phyloP scores from a whole-genome alignment of 768 basidiomycete genomes.

The Podaxis sp. region DNA sequence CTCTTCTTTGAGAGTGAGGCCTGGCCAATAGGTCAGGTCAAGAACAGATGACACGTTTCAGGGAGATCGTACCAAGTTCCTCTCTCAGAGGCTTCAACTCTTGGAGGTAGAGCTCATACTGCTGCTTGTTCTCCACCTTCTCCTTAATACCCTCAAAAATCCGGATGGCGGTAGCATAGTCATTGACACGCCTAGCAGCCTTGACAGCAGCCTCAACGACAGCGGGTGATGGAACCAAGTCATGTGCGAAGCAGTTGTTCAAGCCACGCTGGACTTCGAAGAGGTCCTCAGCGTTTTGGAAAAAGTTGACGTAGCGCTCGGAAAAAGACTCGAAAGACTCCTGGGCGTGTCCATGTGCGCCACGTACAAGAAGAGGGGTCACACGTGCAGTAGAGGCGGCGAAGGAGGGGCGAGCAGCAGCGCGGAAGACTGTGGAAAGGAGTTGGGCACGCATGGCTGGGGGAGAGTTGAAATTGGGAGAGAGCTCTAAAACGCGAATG shows the following conservation, averaged over 20 bases:
- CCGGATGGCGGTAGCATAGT: conserved; percentile 95
- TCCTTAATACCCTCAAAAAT: conserved; percentile 95
- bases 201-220: conserved; percentile 88
- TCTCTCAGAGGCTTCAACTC: conserved; percentile 87
- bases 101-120: conserved; percentile 91
- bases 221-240: conserved; percentile 83
- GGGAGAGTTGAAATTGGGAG: conserved; percentile 18
- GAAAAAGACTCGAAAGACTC: conserved; percentile 96
- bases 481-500: conserved; percentile 23
- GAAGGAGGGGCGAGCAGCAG: conserved; percentile 49
- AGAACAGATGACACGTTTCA: not conserved
- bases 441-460: conserved; percentile 55
- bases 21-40: conserved; percentile 22
- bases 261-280: conserved; percentile 99
- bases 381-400: conserved; percentile 36
- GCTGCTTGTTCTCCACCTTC: conserved; percentile 96
- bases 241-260: conserved; percentile 99
- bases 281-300: conserved; percentile 89
- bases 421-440: conserved; percentile 62
- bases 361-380: conserved; percentile 45
- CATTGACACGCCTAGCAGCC: conserved; percentile 89
- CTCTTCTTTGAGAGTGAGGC: conserved; percentile 44
- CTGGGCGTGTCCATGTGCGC: conserved; percentile 66
- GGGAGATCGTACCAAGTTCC: conserved; percentile 75
- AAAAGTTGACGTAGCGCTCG: conserved; percentile 91